A percentile compares a stretch with the other conserved stretches of the same genome.
phyloP scores from a whole-genome alignment of 768 basidiomycete species.

The Lepiota venenata region DNA sequence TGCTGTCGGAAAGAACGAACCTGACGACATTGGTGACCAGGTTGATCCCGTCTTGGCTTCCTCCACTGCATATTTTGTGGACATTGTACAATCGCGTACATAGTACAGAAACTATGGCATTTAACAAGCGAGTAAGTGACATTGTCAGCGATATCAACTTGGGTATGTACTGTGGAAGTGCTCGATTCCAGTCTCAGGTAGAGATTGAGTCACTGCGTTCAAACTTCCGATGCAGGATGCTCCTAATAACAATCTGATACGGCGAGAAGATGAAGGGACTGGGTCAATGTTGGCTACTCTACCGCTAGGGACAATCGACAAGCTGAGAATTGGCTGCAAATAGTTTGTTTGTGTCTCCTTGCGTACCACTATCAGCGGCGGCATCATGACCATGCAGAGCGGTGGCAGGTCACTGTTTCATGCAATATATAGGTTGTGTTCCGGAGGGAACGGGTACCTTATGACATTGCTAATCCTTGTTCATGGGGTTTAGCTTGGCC shows the following conservation, averaged over 20 bases:
- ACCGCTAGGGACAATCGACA: conserved; percentile 31
- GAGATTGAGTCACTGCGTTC: conserved; percentile 6
- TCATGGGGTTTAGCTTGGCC: no score
- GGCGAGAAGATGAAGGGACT: conserved; percentile 55
- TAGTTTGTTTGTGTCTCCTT: no score
- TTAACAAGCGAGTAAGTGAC: conserved; percentile 40
- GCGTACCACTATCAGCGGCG: no score
- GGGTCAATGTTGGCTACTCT: conserved; percentile 55
- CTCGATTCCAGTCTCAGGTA: not conserved
- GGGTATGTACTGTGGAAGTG: conserved; percentile 51
- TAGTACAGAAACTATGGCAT: conserved; percentile 62
- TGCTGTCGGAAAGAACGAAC: not conserved
- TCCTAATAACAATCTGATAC: conserved; percentile 51
- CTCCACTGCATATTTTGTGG: conserved; percentile 52
- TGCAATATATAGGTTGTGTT: no score
- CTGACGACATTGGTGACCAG: conserved; percentile 24
- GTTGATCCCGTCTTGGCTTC: conserved; percentile 56
- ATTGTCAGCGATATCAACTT: conserved; percentile 39
- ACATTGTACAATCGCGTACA: conserved; percentile 54
- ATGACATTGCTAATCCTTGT: no score
- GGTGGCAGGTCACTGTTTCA: no score
- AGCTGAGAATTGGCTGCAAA: no score
- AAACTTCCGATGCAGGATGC: conserved; percentile 30
- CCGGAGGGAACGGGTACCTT: no score
- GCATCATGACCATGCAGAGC: no score